These are phyloP conservation scores for Climacium dendroides DNA, from an alignment of 225 moss, liverwort and hornwort species.

Conservation along the genomic window DNA sequence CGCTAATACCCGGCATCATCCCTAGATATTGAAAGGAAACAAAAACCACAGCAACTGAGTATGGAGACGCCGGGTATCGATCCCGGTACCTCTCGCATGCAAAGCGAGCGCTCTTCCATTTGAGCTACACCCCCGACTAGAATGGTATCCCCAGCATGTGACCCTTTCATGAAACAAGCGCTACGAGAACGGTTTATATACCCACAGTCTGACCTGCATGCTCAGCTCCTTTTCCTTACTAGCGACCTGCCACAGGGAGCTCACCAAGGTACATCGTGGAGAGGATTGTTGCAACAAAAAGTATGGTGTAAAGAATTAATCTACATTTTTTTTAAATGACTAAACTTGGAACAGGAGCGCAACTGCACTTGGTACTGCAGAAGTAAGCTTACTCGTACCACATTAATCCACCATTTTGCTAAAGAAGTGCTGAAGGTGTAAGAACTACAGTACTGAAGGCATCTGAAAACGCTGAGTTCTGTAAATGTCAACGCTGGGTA, in stretches of 20 bases:
- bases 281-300: neutral
- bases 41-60: rapidly evolving
- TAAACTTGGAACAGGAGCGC: neutral
- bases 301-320: too few relatives aligned
- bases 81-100: conserved; percentile 9
- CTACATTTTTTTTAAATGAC: neutral
- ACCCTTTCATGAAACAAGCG: rapidly evolving
- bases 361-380: neutral
- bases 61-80: neutral
- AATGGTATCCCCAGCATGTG: rapidly evolving
- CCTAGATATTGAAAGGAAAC: rapidly evolving
- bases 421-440: neutral
- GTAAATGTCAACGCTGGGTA: neutral
- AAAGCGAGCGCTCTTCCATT: conserved; percentile 8
- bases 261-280: too few relatives aligned
- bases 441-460: neutral
- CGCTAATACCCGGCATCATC: neutral
- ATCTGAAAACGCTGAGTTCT: neutral
- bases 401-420: neutral
- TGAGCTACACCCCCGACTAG: neutral
- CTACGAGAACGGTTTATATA: rapidly evolving
- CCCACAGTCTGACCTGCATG: neutral
- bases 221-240: rapidly evolving
- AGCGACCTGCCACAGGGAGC: too few relatives aligned
- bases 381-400: neutral